Evolutionary conservation across 2,329 filamentous ascomycete genomes (phyloP).

Genomic region (Penicillium olsonii): DNA sequence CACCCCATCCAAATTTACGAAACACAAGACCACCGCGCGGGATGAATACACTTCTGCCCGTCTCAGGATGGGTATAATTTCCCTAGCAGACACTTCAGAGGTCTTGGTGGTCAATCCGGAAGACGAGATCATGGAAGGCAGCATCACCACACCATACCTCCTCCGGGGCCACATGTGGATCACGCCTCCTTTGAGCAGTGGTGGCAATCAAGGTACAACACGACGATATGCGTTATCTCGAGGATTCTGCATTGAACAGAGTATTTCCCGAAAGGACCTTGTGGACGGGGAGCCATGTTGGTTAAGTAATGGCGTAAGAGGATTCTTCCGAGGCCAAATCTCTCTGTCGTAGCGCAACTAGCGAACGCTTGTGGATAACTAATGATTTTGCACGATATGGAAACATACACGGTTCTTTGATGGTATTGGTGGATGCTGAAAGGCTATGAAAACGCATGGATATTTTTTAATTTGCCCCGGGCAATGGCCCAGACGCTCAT

Average conservation of each 20-base stretch:
- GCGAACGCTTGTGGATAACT: not conserved
- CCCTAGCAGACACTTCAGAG: conserved; percentile 56
- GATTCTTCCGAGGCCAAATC: conserved; percentile 60
- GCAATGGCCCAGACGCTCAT: conserved; percentile 5
- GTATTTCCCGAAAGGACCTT: conserved; percentile 61
- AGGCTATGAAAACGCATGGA: conserved; percentile 6
- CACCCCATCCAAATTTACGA: conserved; percentile 65
- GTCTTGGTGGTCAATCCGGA: conserved; percentile 71
- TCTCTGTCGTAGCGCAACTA: conserved; percentile 13
- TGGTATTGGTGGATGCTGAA: conserved; percentile 9
- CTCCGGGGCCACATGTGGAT: conserved; percentile 51
- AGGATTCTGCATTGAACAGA: conserved; percentile 66
- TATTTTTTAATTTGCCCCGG: conserved; percentile 1
- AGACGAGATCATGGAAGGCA: conserved; percentile 79
- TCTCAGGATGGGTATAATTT: conserved; percentile 57
- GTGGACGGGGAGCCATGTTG: conserved; percentile 76
- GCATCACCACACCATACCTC: conserved; percentile 79
- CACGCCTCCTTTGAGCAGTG: conserved; percentile 56
- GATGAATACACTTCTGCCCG: conserved; percentile 72
- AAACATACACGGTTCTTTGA: not conserved
- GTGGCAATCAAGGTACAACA: conserved; percentile 80
- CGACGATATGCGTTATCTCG: conserved; percentile 78
- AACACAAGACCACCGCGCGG: conserved; percentile 81
- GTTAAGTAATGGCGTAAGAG: conserved; percentile 85
- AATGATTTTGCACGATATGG: not conserved